Percentiles rank a stretch among this genome's conserved stretches.
Evolutionary conservation across 352 stramenopile species (phyloP).

Genomic region (Stramenopiles sp.): DNA sequence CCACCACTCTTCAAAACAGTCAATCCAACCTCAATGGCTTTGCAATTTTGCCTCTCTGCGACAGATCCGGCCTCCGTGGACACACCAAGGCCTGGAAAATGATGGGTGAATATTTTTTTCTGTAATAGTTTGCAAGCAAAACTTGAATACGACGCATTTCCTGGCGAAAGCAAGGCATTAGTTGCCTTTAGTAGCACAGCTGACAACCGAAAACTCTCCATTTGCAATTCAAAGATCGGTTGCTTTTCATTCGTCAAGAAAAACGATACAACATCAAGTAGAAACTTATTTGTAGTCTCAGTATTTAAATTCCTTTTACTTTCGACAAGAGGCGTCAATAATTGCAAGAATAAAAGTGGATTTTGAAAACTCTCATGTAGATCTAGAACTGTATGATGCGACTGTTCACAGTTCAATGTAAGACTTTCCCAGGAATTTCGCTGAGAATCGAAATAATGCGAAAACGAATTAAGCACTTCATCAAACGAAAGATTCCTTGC

Average conservation of each 20-base stretch:
- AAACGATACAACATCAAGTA: not conserved
- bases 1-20: not conserved
- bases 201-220: not conserved
- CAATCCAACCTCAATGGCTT: not conserved
- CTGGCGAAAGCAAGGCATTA: too few relatives aligned
- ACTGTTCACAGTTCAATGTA: too few relatives aligned
- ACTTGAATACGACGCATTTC: not conserved
- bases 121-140: not conserved
- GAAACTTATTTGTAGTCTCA: not conserved
- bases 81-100: not conserved
- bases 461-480: not conserved
- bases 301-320: not conserved
- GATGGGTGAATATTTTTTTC: not conserved
- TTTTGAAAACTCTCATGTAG: not conserved
- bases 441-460: not conserved
- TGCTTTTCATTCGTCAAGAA: not conserved
- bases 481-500: not conserved
- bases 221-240: not conserved
- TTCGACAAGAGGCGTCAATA: not conserved
- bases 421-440: not conserved
- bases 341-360: not conserved
- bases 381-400: too few relatives aligned
- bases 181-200: not conserved
- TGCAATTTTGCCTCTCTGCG: not conserved
- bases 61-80: not conserved